Percentiles rank a stretch among this genome's conserved stretches.
phyloP scores from a whole-genome alignment of 1,284 basidiomycete genomes.

The Mycena citricolor region DNA sequence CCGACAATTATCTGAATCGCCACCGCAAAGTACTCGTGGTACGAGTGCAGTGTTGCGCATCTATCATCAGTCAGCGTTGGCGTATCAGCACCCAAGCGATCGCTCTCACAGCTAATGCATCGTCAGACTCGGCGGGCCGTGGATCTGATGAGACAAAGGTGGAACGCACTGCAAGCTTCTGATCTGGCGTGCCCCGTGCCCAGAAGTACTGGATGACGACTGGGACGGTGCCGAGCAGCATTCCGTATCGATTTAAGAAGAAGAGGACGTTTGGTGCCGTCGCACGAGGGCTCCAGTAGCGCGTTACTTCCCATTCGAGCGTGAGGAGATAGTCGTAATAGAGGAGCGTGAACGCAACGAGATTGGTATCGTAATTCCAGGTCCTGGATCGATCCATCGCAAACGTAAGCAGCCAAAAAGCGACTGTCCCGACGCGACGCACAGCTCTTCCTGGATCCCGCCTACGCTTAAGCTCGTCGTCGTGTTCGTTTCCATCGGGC shows the following conservation, averaged over 20 bases:
- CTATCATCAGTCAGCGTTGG: neutral
- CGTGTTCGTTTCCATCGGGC: no score
- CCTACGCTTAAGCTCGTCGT: no score
- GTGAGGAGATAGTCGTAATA: conserved; percentile 15
- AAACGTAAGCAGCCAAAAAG: no score
- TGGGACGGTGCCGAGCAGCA: conserved; percentile 12
- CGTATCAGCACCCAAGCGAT: no score
- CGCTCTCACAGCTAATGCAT: conserved; percentile 5
- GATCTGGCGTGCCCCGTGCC: neutral
- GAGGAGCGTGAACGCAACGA: conserved; percentile 2
- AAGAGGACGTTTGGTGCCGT: conserved; percentile 9
- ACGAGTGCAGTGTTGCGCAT: neutral
- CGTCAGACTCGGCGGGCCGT: neutral
- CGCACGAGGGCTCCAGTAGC: conserved; percentile 5
- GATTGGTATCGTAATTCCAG: no score
- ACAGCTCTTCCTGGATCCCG: no score
- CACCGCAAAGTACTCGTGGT: neutral
- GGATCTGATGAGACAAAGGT: no score
- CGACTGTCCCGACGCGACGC: no score
- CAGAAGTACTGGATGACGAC: conserved; percentile 3
- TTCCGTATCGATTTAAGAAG: conserved; percentile 14
- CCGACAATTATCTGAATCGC: neutral
- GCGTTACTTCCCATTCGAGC: conserved; percentile 8
- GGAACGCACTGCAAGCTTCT: neutral
- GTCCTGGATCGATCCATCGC: no score